Percentiles rank a stretch among this genome's conserved stretches.
Evolutionary conservation across 441 rosid species (phyloP).

Genomic region (Pelargonium citronellum): DNA sequence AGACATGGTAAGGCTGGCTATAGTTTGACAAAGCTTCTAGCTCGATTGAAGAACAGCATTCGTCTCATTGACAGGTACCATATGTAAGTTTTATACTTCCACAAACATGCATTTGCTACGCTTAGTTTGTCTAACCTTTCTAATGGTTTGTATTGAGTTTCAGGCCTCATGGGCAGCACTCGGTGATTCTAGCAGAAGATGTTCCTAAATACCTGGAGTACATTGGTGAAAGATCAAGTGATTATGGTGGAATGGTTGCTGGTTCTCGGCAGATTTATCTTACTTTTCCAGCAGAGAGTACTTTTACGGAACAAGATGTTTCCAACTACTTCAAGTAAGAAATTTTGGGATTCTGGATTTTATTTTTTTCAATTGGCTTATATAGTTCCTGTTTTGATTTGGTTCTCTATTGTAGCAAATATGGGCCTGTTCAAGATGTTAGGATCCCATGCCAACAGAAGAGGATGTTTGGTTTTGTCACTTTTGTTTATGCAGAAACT

Average conservation of each 20-base stretch:
- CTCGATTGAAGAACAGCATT: conserved; percentile 59
- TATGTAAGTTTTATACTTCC: not conserved
- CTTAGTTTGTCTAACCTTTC: conserved; percentile 14
- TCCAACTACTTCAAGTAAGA: conserved; percentile 66
- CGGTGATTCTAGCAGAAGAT: conserved; percentile 77
- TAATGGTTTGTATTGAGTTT: not conserved
- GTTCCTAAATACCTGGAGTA: conserved; percentile 50
- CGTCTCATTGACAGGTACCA: conserved; percentile 71
- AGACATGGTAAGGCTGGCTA: conserved; percentile 92
- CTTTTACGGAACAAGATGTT: conserved; percentile 77
- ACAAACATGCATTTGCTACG: not conserved
- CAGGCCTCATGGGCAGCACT: conserved; percentile 97
- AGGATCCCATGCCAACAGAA: conserved; percentile 88
- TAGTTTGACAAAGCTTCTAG: conserved; percentile 85
- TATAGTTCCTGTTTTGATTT: conserved; percentile 10
- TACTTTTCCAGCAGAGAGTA: conserved; percentile 88
- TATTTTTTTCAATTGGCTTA: not conserved
- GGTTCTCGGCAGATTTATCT: conserved; percentile 83
- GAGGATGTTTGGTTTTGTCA: conserved; percentile 93
- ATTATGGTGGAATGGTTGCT: conserved; percentile 50
- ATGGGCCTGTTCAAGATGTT: conserved; percentile 87
- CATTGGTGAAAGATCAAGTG: conserved; percentile 40
- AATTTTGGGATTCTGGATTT: not conserved
- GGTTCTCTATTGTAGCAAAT: conserved; percentile 38
- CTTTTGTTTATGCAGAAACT: conserved; percentile 61